Evolutionary conservation across 352 stramenopile species (phyloP).

Genomic region (Pythium biforme): DNA sequence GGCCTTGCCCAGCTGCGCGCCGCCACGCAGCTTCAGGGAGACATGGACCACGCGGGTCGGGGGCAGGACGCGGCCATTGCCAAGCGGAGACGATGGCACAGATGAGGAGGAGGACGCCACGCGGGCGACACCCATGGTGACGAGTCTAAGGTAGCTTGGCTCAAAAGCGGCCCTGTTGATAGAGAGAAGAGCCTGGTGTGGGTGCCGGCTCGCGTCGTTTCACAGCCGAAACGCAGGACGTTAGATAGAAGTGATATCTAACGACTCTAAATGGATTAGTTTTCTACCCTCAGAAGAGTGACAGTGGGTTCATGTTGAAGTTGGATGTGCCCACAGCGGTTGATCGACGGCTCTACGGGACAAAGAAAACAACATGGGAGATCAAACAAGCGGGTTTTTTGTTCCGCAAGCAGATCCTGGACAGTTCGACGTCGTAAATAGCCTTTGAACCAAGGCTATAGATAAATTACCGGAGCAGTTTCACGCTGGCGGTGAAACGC

Average conservation of each 20-base stretch:
- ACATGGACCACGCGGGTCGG: conserved; percentile 19
- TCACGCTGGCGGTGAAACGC: too few species aligned
- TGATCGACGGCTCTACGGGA: too few species aligned
- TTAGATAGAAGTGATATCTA: background rate
- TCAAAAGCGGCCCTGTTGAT: too few species aligned
- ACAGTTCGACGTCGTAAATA: too few species aligned
- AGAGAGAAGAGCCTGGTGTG: too few species aligned
- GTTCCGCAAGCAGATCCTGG: too few species aligned
- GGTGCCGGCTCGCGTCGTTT: background rate
- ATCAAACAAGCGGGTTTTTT: too few species aligned
- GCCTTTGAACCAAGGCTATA: too few species aligned
- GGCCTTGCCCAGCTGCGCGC: conserved; percentile 72
- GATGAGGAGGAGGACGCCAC: background rate
- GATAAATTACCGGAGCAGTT: too few species aligned
- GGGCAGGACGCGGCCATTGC: background rate
- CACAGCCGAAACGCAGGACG: background rate
- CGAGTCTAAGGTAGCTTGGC: too few species aligned
- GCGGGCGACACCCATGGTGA: conserved; percentile 3
- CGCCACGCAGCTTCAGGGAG: conserved; percentile 51
- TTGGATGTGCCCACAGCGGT: too few species aligned
- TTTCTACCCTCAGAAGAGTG: background rate
- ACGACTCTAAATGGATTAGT: background rate
- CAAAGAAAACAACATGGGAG: too few species aligned
- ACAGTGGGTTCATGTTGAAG: background rate
- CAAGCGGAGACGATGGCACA: background rate